Evolutionary conservation across 352 stramenopile genomes (phyloP).

Genomic region (Phytophthora chlamydospora): DNA sequence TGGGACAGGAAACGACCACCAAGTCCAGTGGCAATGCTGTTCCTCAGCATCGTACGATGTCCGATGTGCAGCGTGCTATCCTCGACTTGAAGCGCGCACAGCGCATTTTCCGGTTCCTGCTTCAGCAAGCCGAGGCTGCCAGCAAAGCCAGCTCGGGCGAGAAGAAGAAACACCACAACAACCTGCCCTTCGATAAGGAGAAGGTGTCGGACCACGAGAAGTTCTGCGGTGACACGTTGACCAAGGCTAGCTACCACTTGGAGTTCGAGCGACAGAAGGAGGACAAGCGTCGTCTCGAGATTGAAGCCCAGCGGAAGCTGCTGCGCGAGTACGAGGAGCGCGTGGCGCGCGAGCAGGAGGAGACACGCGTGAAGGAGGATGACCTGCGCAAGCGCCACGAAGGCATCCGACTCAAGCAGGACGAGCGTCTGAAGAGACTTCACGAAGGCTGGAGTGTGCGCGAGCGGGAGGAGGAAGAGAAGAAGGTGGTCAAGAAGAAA

Average conservation of each 20-base stretch:
- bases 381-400: conserved; percentile 67
- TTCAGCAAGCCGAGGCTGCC: conserved; percentile 66
- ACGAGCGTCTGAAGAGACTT: conserved; percentile 82
- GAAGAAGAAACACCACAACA: conserved; percentile 71
- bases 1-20: conserved; percentile 71
- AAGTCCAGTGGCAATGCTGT: conserved; percentile 40
- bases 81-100: conserved; percentile 84
- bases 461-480: conserved; percentile 85
- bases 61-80: conserved; percentile 89
- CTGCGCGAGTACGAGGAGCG: conserved; percentile 84
- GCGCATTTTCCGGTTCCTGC: conserved; percentile 83
- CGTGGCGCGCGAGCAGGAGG: conserved; percentile 67
- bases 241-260: conserved; percentile 89
- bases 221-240: conserved; percentile 86
- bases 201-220: conserved; percentile 89
- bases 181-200: conserved; percentile 83
- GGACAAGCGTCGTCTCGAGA: conserved; percentile 83
- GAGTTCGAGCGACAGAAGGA: conserved; percentile 90
- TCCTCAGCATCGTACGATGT: conserved; percentile 77
- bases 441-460: conserved; percentile 85
- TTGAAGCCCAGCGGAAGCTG: conserved; percentile 82
- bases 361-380: conserved; percentile 56
- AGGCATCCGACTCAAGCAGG: conserved; percentile 79
- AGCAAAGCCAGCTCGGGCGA: conserved; percentile 22
- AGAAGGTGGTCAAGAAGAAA: conserved; percentile 76